Base-by-base conservation (phyloP, 768 basidiomycete genomes). In the Phanerochaete sordida region DNA sequence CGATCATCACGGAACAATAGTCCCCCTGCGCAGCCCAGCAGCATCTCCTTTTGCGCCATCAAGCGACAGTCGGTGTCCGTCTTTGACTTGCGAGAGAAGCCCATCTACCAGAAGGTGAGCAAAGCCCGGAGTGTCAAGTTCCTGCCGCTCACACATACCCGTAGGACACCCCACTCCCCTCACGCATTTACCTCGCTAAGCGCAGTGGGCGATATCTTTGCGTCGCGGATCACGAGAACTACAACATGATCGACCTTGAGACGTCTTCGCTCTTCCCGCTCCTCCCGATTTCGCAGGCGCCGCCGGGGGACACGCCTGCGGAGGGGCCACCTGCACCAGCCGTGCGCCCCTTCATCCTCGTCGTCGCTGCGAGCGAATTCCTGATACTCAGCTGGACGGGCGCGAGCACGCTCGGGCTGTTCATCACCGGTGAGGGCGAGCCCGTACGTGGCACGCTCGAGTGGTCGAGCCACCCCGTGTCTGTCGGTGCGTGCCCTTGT, bases 381-480 rank as follows among this genome's bases (percentile, higher is more conserved):
- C 80, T 98, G 45, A 79, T 97, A 23, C 77, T 93, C 16, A 91
- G 90, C 1, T 95, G 89, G 83, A 94, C 88, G 0, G 95, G 92
- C 15, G 74, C 79, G 3, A 85, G 82, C 55, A 91, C 91, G 0
- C 76, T 98, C 43, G 95, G 95, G 0, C 75, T 98, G 11, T 98
- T 98, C 66, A 79, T 98, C 64, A 92, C 83, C 15, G 83, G 86
- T 0, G 82, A 84, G 1, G 95, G 93, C 0, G 94, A 96, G 71
- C 93, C 95, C 4, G 87, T 93, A 8, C 81, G 95, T 48, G 94
- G 94, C 1, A 95, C 95, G 1, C 75, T 97, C 46, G 84, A 93
- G 69, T 97, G 93, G 92, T 80, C 85, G 2, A 82, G 77, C 52
- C 86, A 95, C 76, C 92, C 94, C 0, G 75, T 84, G 24, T 81